A percentile compares a stretch with the other conserved stretches of the same genome.
Conservation (phyloP, 2,329 filamentous ascomycete genomes). For the Endothia cerciana region DNA sequence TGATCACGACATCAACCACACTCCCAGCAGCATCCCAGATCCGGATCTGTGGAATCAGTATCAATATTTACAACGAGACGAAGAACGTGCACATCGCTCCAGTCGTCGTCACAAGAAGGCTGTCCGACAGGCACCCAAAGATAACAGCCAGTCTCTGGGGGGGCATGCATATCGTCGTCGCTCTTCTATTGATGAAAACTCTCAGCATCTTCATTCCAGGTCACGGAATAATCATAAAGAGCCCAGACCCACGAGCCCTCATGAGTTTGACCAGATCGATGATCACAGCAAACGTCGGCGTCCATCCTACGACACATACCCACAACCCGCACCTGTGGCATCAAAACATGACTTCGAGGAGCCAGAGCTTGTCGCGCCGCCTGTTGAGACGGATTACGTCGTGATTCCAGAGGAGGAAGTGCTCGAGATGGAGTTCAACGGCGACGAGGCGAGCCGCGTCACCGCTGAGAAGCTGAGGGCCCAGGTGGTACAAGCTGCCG, state of each 20-base stretch:
- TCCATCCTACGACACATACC: neutral
- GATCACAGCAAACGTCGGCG: neutral
- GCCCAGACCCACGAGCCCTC: too few relatives aligned
- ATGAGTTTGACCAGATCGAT: neutral
- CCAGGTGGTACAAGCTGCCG: constrained; percentile 19
- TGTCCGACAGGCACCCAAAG: neutral
- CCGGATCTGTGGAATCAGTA: neutral
- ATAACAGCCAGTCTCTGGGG: neutral
- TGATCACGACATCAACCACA: constrained; percentile 3
- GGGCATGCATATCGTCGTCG: neutral
- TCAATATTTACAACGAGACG: neutral
- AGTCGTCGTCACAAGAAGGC: constrained; percentile 1
- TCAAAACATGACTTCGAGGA: constrained; percentile 6
- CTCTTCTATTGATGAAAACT: neutral
- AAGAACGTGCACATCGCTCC: neutral
- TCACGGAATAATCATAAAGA: too few relatives aligned
- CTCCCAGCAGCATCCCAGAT: neutral
- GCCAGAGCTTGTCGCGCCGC: neutral
- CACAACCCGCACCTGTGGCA: neutral
- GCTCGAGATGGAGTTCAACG: constrained; percentile 23
- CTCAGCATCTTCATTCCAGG: neutral
- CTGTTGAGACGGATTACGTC: constrained; percentile 15
- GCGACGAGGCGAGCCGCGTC: constrained; percentile 25
- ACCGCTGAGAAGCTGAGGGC: constrained; percentile 25
- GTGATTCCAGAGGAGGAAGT: constrained; percentile 24